Evolutionary conservation across 2,329 filamentous ascomycete genomes (phyloP), one percentile per base, ranked within the genome.

Genomic region (Atkinsonella texensis): DNA sequence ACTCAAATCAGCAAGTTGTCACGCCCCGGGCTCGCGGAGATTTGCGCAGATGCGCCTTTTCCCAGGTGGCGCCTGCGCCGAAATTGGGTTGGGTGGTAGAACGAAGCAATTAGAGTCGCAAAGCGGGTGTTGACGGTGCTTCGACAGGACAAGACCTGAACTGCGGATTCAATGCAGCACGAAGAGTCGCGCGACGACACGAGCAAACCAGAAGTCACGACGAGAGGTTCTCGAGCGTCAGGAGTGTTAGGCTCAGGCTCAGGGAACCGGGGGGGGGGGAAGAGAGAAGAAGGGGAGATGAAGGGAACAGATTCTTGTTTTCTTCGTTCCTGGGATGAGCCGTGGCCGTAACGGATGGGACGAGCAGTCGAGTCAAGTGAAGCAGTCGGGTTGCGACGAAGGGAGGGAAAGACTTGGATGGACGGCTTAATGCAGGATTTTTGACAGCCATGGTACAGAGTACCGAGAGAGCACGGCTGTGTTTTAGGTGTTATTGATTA

Each of bases 81-180:
- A 15, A 28, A 32, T 20, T 32, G 18, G 13, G 35, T 39, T 10
- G 17, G 44, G 38, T 39, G 44, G 42, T 35, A 35, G 15, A 17
- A 51, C 50, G 50, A 51, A 51, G 47, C 44, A 28, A 48, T 32
- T 28, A 17, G 44, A 38, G 50, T 38, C 35, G 39, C 44, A 38
- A 89, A 83, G 28, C 28, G 28, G 0, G 67, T 85, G 8, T n/a
- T 11, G 40, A 11, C 59, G 63, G 4, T 74, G 74, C 1, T 85
- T 85, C 60, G 60, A 65, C 0, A 57, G 75, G 4, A 63, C 84
- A 46, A 15, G 15, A 38, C 35, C 66, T 80, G 0, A 35, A 78
- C 1, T 8, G 28, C 28, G 7, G 28, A 28, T 8, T 28, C 28
- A 28, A 28, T 8, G 28, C 28, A 28, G 28, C 28, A 28, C 28